Evolutionary conservation across 257 asterid species (phyloP), one percentile per base, ranked within the genome.

Genomic region (Salvia miltiorrhiza): DNA sequence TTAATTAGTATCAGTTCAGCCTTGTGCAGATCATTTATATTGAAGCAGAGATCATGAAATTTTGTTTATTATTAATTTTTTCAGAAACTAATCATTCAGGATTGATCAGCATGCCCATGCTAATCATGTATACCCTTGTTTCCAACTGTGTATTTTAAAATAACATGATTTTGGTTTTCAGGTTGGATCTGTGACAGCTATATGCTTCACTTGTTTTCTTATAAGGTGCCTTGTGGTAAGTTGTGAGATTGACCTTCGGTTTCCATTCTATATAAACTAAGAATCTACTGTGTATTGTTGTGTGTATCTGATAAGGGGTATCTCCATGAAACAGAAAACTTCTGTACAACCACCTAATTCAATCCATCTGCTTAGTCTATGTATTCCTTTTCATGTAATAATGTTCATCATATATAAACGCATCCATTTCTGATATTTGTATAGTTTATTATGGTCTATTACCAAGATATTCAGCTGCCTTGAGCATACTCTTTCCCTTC

Each of bases 151-250:
- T 10, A 48, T 37, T 57, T 58, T 61, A 52, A 2, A 65, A 73
- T 78, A 65, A 73, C 65, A 21, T n/a, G 10, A 70, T 2, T 17
- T 56, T n/a, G 8, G 26, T 59, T 47, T 77, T 41, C 90, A 92
- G 98, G 98, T 92, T 67, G 96, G 98, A 76, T 92, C 88, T 59
- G 98, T 92, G 71, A 92, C 95, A 5, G 94, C 90, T 28, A 86
- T 92, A 85, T 89, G 96, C 80, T 89, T 89, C 81, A 81, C 88
- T 59, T 92, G 96, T 76, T 92, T 92, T 77, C 89, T 92, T 62
- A 76, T 92, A 71, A 80, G 98, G 63, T 87, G 95, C 80, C 84
- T 87, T 30, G 88, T 87, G 93, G 96, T 89, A 82, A 80, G 95
- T 11, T 53, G 21, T 73, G 35, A 32, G n/a, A 48, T 44, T 58